phyloP scores from a whole-genome alignment of 2,329 filamentous ascomycete species.

The Hypoxylon sp. region DNA sequence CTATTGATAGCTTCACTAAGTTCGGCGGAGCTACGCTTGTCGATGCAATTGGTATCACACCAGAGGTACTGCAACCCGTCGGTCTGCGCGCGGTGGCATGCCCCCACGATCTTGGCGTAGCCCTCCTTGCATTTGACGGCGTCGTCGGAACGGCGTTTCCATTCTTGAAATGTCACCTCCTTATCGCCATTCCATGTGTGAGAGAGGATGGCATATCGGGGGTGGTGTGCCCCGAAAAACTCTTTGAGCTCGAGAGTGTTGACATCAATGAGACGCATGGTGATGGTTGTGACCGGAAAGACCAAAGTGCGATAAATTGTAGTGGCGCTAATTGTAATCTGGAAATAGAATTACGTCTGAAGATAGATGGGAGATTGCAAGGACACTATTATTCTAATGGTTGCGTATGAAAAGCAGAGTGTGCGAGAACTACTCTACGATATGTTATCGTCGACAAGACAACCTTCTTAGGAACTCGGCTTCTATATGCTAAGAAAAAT shows the following conservation, averaged over 20 bases:
- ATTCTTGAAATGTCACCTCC: slow-evolving; percentile 56
- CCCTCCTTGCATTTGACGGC: slow-evolving; percentile 50
- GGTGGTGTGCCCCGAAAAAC: slow-evolving; percentile 53
- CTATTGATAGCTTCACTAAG: slow-evolving; percentile 57
- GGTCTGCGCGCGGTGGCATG: slow-evolving; percentile 50
- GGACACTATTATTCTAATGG: background rate
- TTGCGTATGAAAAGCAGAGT: background rate
- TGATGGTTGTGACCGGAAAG: slow-evolving; percentile 2
- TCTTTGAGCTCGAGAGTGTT: slow-evolving; percentile 55
- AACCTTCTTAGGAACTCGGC: slow-evolving; percentile 4
- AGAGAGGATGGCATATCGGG: slow-evolving; percentile 59
- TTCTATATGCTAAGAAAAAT: slow-evolving; percentile 3
- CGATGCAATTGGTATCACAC: slow-evolving; percentile 59
- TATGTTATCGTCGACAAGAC: slow-evolving; percentile 10
- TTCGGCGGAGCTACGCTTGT: slow-evolving; percentile 56
- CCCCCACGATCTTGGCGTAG: slow-evolving; percentile 55
- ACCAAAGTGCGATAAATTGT: background rate
- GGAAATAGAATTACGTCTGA: background rate
- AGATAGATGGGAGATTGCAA: background rate
- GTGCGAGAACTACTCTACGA: slow-evolving; percentile 11
- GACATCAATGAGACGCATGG: slow-evolving; percentile 58
- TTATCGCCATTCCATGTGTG: slow-evolving; percentile 56
- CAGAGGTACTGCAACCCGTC: slow-evolving; percentile 54
- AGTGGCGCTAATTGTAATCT: background rate
- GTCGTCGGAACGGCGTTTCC: slow-evolving; percentile 40